Conservation (phyloP, 768 basidiomycete genomes). For the Gymnopilus junonius region DNA sequence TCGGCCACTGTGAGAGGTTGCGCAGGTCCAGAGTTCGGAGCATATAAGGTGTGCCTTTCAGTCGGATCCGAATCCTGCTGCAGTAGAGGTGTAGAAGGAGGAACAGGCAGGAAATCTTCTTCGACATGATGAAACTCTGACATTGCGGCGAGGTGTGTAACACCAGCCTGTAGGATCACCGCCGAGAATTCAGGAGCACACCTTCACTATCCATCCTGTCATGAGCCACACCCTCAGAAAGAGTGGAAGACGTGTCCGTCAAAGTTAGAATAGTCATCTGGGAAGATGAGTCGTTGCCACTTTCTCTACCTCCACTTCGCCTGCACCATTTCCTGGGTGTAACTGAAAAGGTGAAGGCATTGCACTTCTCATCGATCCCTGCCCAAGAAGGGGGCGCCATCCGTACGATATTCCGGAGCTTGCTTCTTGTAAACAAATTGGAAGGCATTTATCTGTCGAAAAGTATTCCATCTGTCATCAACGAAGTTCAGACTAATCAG, state of each 20-base stretch:
- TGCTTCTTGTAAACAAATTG: not conserved
- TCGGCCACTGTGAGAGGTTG: not conserved
- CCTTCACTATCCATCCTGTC: too few relatives aligned
- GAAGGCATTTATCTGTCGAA: not conserved
- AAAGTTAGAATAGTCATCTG: too few relatives aligned
- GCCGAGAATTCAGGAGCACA: conserved; percentile 2
- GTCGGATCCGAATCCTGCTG: not conserved
- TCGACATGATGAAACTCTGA: too few relatives aligned
- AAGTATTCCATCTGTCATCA: too few relatives aligned
- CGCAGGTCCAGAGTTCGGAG: too few relatives aligned
- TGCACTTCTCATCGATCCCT: not conserved
- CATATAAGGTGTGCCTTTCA: not conserved
- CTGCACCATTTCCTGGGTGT: not conserved
- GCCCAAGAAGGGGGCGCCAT: too few relatives aligned
- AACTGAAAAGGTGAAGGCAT: too few relatives aligned
- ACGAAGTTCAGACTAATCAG: too few relatives aligned
- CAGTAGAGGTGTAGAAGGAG: not conserved
- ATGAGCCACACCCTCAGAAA: too few relatives aligned
- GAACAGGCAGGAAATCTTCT: not conserved
- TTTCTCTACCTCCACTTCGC: not conserved
- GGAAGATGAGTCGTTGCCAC: not conserved
- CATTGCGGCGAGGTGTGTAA: too few relatives aligned
- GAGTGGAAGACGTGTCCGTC: too few relatives aligned
- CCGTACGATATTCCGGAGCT: not conserved
- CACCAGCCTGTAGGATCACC: conserved; percentile 7